These are phyloP conservation scores for Myriosclerotinia curreyana DNA, from an alignment of 2,329 filamentous ascomycete species.

Conservation along the genomic window DNA sequence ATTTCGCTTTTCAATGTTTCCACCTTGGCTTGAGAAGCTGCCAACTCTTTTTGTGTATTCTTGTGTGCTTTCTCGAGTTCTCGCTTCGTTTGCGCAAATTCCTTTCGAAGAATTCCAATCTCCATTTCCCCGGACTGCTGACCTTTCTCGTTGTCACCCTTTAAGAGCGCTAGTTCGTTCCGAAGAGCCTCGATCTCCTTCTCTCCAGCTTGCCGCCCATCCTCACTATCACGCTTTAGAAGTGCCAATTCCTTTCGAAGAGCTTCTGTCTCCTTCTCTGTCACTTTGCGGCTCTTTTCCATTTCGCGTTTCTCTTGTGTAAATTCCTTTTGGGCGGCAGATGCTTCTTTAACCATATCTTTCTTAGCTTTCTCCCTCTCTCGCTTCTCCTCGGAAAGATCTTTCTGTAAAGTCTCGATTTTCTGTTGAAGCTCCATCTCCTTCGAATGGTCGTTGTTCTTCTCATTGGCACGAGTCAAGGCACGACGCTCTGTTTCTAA, in stretches of 20 bases:
- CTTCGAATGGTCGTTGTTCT: conserved; percentile 44
- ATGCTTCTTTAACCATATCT: conserved; percentile 41
- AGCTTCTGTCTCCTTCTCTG: conserved; percentile 36
- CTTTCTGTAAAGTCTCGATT: conserved; percentile 42
- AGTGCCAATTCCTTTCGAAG: conserved; percentile 37
- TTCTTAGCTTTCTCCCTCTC: conserved; percentile 33
- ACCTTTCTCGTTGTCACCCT: conserved; percentile 44
- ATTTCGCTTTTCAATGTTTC: conserved; percentile 45
- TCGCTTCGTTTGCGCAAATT: conserved; percentile 39
- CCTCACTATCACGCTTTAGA: conserved; percentile 43
- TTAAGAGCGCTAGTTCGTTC: conserved; percentile 40
- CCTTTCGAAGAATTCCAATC: conserved; percentile 42
- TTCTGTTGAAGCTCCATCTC: conserved; percentile 43
- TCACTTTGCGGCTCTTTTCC: conserved; percentile 29
- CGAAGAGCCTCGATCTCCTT: conserved; percentile 38
- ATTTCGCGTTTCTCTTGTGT: conserved; percentile 37
- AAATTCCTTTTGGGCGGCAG: conserved; percentile 41
- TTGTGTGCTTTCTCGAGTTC: conserved; percentile 33
- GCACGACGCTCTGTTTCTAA: conserved; percentile 78
- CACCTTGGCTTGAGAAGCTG: conserved; percentile 57
- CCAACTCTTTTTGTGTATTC: conserved; percentile 34
- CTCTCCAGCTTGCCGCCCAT: conserved; percentile 40
- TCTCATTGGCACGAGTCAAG: conserved; percentile 53
- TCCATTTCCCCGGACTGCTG: conserved; percentile 50
- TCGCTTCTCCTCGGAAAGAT: conserved; percentile 39